These are phyloP conservation scores for Xylaria sp. DNA, from an alignment of 2,329 filamentous ascomycete species.

Conservation along the genomic window DNA sequence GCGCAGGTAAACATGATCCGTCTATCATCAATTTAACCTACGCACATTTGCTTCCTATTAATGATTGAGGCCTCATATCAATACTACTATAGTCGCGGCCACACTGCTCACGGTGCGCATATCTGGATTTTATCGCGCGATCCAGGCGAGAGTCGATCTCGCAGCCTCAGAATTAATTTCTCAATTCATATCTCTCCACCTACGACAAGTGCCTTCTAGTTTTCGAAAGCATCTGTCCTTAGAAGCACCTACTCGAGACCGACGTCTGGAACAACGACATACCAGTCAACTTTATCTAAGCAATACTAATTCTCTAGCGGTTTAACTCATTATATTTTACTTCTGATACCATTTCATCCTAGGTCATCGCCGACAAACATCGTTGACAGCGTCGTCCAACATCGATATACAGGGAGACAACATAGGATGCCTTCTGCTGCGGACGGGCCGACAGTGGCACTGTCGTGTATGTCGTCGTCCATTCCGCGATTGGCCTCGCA, in stretches of 20 bases:
- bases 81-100: neutral
- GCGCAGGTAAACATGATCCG: constrained; percentile 26
- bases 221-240: neutral
- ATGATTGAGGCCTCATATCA: constrained; percentile 17
- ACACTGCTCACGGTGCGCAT: neutral
- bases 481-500: neutral
- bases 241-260: neutral
- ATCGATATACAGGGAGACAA: constrained; percentile 17
- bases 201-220: too few relatives aligned
- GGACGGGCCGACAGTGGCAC: constrained; percentile 44
- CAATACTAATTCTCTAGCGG: neutral
- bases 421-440: constrained; percentile 41
- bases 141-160: constrained; percentile 3
- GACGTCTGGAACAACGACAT: neutral
- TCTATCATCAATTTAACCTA: neutral
- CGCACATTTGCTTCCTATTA: constrained; percentile 4
- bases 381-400: constrained; percentile 35
- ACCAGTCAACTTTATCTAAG: neutral
- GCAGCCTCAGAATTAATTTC: constrained; percentile 8
- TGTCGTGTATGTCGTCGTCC: constrained; percentile 45
- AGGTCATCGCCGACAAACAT: neutral
- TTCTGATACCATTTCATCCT: neutral
- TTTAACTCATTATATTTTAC: neutral
- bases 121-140: neutral
- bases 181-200: neutral